phyloP scores from a whole-genome alignment of 108 stramenopile genomes.

The Cyclotella sp. region DNA sequence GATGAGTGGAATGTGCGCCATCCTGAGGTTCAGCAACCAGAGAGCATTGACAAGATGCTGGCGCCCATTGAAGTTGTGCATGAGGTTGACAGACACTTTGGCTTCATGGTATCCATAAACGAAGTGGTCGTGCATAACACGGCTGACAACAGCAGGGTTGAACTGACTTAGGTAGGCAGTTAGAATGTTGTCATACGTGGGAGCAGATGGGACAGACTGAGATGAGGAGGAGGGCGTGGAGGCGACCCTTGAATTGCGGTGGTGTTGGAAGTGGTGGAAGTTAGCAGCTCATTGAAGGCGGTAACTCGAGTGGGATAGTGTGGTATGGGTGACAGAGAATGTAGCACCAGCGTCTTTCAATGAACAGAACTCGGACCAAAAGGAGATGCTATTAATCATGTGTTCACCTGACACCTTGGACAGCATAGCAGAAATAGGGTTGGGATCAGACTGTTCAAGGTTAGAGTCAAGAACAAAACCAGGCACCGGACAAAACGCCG shows the following conservation, averaged over 20 bases:
- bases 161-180: too few species aligned
- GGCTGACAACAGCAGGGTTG: not conserved
- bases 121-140: not conserved
- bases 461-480: too few species aligned
- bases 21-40: too few species aligned
- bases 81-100: not conserved
- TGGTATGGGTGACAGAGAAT: not conserved
- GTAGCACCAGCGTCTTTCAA: not conserved
- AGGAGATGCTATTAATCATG: not conserved
- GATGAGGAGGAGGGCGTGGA: too few species aligned
- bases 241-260: too few species aligned
- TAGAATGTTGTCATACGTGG: too few species aligned
- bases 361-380: not conserved
- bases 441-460: too few species aligned
- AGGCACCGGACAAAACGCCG: too few species aligned
- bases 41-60: not conserved
- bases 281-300: too few species aligned
- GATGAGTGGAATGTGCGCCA: conserved; percentile 5
- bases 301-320: too few species aligned
- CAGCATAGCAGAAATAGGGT: not conserved
- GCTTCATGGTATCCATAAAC: not conserved
- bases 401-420: not conserved
- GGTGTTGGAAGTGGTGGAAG: too few species aligned
- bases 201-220: too few species aligned
- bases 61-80: not conserved